These are phyloP conservation scores for Ophiostoma australiae DNA, from an alignment of 2,329 filamentous ascomycete genomes.

Conservation along the genomic window DNA sequence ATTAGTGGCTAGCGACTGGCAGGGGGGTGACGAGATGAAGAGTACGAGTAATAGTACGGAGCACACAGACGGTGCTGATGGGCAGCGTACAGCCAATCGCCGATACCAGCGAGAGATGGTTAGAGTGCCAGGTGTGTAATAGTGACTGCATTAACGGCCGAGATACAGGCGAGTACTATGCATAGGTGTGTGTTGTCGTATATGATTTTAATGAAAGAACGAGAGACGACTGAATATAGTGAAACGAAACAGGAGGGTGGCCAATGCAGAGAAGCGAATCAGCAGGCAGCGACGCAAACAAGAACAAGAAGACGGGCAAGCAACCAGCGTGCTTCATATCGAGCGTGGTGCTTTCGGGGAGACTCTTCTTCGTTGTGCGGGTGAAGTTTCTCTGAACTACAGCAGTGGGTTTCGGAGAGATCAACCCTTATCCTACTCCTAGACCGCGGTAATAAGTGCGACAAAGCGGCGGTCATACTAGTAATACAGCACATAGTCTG, in stretches of 20 bases:
- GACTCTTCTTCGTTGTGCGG: neutral
- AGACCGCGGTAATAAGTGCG: neutral
- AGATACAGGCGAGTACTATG: slow-evolving; percentile 24
- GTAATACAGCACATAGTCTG: too few relatives aligned
- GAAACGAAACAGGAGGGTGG: neutral
- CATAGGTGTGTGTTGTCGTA: neutral
- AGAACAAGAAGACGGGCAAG: neutral
- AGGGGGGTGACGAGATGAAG: neutral
- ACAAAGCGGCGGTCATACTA: neutral
- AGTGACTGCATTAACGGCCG: slow-evolving; percentile 26
- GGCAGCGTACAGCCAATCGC: neutral
- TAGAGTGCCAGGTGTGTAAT: slow-evolving; percentile 14
- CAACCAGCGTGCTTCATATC: neutral
- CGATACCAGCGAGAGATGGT: neutral
- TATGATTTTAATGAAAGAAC: neutral
- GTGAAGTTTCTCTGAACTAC: neutral
- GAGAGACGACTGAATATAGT: neutral
- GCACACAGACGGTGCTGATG: neutral
- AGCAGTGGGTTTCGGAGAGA: neutral
- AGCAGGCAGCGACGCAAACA: neutral
- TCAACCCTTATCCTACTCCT: neutral
- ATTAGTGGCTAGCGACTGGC: neutral
- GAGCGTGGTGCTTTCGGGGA: neutral
- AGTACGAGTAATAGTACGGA: neutral
- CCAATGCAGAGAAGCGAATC: neutral